Base-by-base conservation (phyloP, 1,139 yeast species). In the Magnusiomyces ingens region DNA sequence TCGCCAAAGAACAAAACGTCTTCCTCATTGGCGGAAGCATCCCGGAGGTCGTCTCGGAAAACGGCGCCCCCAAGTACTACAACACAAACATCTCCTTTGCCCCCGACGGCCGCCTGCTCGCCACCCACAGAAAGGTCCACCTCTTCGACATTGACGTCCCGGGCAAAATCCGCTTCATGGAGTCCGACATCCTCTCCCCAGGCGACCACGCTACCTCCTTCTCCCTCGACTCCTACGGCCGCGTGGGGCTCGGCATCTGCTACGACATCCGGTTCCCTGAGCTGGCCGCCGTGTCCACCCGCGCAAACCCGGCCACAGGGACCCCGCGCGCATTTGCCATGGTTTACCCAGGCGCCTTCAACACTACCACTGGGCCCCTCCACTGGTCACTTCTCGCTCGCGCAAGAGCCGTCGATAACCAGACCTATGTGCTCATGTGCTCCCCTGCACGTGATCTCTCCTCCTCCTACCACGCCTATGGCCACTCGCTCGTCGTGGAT, bases 311-410 rank as follows among this genome's bases (percentile, higher is more conserved):
- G 4, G 32, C 32, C 4, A 26, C 32, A 26, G 32, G 43, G 15
- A 15, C 46, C 17, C 43, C 46, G 29, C 49, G 41, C 55, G 83
- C 95, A 0, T 89, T 89, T 71, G 95, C 94, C 40, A 85, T 90
- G 93, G 76, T 89, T 52, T 90, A 89, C 61, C 98, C 98, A 0
- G 95, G 96, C 52, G 98, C 98, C 0, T 91, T 91, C 74, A 91
- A 91, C 73, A 87, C 95, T 21, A 88, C 93, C 35, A 91, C 98
- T 0, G 98, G 98, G 0, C 98, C 98, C 0, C 74, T 88, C 65
- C 97, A 89, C 68, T 91, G 98, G 98, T 85, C 84, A 60, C 75
- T 90, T 60, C 77, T 91, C 56, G 96, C 94, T 1, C 76, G 91
- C 57, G 78, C 95, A 1, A 76, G 98, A 58, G 95, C 97, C 2